Evolutionary conservation across 1,284 basidiomycete species (phyloP), one percentile per base, ranked within the genome.

Genomic region (Apiotrichum gracile): DNA sequence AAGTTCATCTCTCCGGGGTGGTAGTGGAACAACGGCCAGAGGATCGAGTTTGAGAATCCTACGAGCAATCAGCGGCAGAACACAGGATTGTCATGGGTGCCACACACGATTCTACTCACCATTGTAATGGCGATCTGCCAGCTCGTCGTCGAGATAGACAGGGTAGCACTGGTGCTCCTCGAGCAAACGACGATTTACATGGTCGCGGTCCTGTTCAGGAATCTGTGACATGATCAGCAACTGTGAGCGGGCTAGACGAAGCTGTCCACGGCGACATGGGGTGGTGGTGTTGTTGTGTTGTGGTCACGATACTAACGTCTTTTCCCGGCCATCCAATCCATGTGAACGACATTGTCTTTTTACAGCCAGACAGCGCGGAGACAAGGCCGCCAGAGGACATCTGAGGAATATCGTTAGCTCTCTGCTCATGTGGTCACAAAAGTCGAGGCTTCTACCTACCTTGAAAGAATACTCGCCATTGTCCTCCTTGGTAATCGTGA

Each of bases 1-100:
- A 98, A 98, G 77, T 92, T 96, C 92, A 98, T 98, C 77, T 97
- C 92, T 61, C 92, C 91, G 16, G 91, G 91, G 73, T 97, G 93
- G 76, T 97, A 99, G 75, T 99, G 94, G 81, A 98, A 97, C 44
- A 99, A 80, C 1, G 94, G 94, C 94, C 94, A 99, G 37, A 99
- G 84, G 76, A 99, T 98, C 47, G 91, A 96, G 79, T 99, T 99
- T 62, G 91, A 93, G 81, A 99, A 98, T 25, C 74, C 71, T 73
- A 45, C 19, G 24, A 24, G 38, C n/a, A n/a, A n/a, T n/a, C n/a
- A n/a, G n/a, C 24, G 43, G n/a, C 19, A 39, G 14, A 4, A 13
- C 17, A 16, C n/a, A n/a, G n/a, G 29, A 17, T 25, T 17, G n/a
- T 3, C n/a, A 5, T 5, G 4, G 9, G 3, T 7, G 14, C 2